A percentile compares a stretch with the other conserved stretches of the same genome.
Evolutionary conservation across 169 alveolate genomes (phyloP).

Genomic region (Cryptosporidium parvum): DNA sequence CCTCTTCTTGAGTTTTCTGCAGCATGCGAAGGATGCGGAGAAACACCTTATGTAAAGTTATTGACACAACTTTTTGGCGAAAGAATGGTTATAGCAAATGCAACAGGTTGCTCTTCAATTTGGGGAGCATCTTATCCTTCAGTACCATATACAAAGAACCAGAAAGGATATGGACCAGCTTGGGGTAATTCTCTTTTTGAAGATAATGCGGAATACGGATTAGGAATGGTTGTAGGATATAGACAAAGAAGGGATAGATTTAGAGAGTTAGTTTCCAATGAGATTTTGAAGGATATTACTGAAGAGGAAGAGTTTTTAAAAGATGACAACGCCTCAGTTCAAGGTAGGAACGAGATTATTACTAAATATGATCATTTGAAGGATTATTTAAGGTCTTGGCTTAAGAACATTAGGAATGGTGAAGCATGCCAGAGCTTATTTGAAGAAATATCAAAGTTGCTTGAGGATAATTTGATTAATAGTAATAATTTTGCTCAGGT

Average conservation of each 20-base stretch:
- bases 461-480: conserved; percentile 55
- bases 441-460: conserved; percentile 58
- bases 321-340: not conserved
- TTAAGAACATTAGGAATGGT: conserved; percentile 67
- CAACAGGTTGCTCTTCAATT: conserved; percentile 83
- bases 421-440: conserved; percentile 61
- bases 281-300: not conserved
- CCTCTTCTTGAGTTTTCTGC: conserved; percentile 83
- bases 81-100: conserved; percentile 82
- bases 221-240: conserved; percentile 79
- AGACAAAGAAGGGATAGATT: conserved; percentile 58
- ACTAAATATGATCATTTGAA: conserved; percentile 5
- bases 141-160: conserved; percentile 77
- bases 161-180: conserved; percentile 83
- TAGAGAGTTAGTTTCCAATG: conserved; percentile 39
- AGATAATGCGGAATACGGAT: conserved; percentile 84
- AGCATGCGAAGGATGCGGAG: conserved; percentile 85
- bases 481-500: conserved; percentile 31
- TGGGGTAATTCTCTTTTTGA: conserved; percentile 84
- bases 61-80: conserved; percentile 81
- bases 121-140: conserved; percentile 84
- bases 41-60: conserved; percentile 83
- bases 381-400: conserved; percentile 74
- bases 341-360: not conserved
- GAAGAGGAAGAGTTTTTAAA: not conserved